Evolutionary conservation across 192 early-diverging fungal species (phyloP), one percentile per base, ranked within the genome.

Genomic region (Backusella tuberculispora): DNA sequence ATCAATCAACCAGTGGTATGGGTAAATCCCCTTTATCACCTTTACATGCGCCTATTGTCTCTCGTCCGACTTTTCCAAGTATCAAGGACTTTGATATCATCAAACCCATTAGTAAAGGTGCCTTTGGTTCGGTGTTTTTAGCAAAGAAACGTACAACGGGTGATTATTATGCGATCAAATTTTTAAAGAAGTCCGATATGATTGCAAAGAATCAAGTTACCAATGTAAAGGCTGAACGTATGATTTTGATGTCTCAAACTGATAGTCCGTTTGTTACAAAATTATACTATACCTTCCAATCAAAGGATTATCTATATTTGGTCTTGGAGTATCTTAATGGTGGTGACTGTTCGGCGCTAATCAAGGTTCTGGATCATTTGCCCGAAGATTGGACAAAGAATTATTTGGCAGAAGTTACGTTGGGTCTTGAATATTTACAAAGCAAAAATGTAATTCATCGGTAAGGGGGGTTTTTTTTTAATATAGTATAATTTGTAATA

Each of bases 81-180:
- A 95, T 95, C 83, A 95, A 95, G 79, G 95, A 96, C 78, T 96
- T 91, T 79, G 93, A 96, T 65, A 92, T 96, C 73, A 92, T 96
- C 79, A 96, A 96, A 76, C 93, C 95, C 3, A 96, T 96, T 42
- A 93, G 91, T 66, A 95, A 95, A 83, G 95, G 95, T 14, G 95
- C 95, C 0, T 96, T 94, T 85, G 95, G 95, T 8, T 92, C 92
- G 4, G 95, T 96, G 0, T 96, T 90, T 71, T 79, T 96, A 37
- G 93, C 95, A 4, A 95, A 95, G 78, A 95, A 95, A 76, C 87
- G 90, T 17, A 82, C 91, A 1, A 96, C 95, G 0, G 95, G 95
- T 8, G 92, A 95, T 72, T 95, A 95, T 68, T 95, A 83, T 81
- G 95, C 95, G 1, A 95, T 96, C 83, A 96, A 96, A 74, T 91